Base-by-base conservation (phyloP, 768 basidiomycete species). In the Tulasnella sp. region DNA sequence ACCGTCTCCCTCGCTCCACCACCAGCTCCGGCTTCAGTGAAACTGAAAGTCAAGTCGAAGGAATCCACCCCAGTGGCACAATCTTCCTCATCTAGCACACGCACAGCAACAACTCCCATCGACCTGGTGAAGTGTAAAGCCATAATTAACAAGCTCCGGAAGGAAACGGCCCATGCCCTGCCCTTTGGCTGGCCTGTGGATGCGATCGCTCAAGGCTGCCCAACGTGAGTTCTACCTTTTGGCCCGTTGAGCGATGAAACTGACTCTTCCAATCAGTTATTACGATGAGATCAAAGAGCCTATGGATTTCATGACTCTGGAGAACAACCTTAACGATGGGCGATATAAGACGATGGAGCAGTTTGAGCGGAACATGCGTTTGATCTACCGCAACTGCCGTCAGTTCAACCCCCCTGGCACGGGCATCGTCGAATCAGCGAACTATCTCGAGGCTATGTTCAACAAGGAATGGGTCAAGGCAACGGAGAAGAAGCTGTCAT, bases 261-360 rank as follows among this genome's bases (percentile, higher is more conserved):
- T 69, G 12, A 36, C 34, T n/a, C 9, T 17, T 58, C 22, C 25
- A n/a, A 78, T 22, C 79, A 97, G 95, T 25, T 99, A 99, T 82
- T 89, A 93, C 78, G 90, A 96, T 5, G 97, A 98, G 83, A 97
- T 99, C 81, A 84, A 88, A 77, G 84, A 92, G 79, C 97, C 97
- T 7, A 98, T 98, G 97, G 96, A 98, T 83, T 90, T 98, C 72
- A 89, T 89, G 11, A 97, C 96, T 1, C 92, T 97, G 79, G 82
- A 82, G 17, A 84, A 85, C 49, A 94, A 93, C 80, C 84, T 97
- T 77, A 85, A 86, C 49, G 84, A 88, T 72, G 88, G 86, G 70
- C 85, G 87, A 80, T 99, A 99, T 82, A 79, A 84, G 15, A 91
- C 88, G 1, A 93, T 96, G 91, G 94, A 92, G 72, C 89, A 90